phyloP scores from a whole-genome alignment of 345 rosid genomes.

The Boechera stricta region DNA sequence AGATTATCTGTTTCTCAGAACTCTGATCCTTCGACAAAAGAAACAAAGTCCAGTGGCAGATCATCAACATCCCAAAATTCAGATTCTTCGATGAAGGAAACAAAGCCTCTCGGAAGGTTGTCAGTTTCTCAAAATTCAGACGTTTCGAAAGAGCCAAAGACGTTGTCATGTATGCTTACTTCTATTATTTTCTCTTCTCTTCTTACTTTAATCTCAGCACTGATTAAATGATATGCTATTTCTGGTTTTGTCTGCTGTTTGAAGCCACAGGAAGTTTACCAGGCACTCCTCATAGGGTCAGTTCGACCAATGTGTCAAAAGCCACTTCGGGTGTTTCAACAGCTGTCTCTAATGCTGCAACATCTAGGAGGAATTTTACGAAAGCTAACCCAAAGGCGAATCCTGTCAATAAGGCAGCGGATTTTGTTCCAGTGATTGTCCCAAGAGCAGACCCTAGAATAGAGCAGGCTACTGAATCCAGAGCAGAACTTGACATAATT shows the following conservation, averaged over 20 bases:
- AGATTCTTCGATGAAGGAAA: conserved; percentile 67
- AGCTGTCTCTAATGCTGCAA: conserved; percentile 55
- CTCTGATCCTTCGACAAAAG: conserved; percentile 74
- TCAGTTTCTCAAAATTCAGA: conserved; percentile 89
- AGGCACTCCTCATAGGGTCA: conserved; percentile 82
- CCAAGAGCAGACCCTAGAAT: conserved; percentile 72
- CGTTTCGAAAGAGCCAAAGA: conserved; percentile 69
- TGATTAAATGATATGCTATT: conserved; percentile 40
- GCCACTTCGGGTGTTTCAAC: conserved; percentile 49
- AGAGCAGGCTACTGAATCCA: conserved; percentile 71
- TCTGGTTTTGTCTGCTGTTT: conserved; percentile 49
- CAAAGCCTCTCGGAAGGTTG: conserved; percentile 80
- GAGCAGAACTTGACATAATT: conserved; percentile 75
- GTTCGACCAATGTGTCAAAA: conserved; percentile 53
- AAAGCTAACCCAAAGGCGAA: conserved; percentile 55
- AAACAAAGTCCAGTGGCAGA: conserved; percentile 75
- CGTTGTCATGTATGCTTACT: conserved; percentile 58
- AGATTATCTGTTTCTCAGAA: conserved; percentile 86
- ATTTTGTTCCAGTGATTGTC: conserved; percentile 78
- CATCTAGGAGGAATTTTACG: conserved; percentile 60
- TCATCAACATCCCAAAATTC: conserved; percentile 66
- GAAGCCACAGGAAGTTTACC: conserved; percentile 83
- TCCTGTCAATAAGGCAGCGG: conserved; percentile 66
- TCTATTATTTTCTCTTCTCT: conserved; percentile 7
- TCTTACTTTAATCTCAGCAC: conserved; percentile 1